phyloP scores from a whole-genome alignment of 192 early-diverging fungal genomes.

The Lunasporangiospora selenospora region DNA sequence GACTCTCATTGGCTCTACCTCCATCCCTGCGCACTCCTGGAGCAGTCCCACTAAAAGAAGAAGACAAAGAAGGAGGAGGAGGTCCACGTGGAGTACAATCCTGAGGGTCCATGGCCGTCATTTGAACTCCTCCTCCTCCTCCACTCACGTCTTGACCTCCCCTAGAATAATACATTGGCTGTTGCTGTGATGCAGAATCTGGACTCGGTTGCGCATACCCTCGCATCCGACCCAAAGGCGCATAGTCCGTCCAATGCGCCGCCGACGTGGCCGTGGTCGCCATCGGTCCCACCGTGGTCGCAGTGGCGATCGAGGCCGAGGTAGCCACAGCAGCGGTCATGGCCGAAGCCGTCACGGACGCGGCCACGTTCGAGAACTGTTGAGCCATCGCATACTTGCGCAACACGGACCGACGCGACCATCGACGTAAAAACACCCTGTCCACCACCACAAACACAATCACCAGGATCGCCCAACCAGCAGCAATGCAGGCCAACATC shows the following conservation, averaged over 20 bases:
- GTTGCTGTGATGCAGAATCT: background rate
- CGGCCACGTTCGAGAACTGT: background rate
- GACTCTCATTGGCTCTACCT: background rate
- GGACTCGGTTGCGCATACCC: no score
- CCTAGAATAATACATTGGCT: background rate
- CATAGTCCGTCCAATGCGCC: no score
- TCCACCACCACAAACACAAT: conserved; percentile 56
- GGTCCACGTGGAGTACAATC: background rate
- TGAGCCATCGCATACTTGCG: background rate
- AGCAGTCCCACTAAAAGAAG: no score
- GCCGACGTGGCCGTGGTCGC: background rate
- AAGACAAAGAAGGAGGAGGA: no score
- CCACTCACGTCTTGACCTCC: background rate
- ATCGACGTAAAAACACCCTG: conserved; percentile 27
- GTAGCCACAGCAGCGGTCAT: background rate
- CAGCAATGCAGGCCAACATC: conserved; percentile 55
- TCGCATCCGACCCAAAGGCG: no score
- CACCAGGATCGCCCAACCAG: conserved; percentile 64
- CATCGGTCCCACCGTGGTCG: background rate
- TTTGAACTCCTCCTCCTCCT: background rate
- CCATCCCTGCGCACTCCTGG: no score
- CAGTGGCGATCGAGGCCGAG: background rate
- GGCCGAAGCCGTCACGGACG: background rate
- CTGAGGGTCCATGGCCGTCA: background rate
- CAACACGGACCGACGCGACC: background rate